Conservation (phyloP, 148 eudicot species). For the Talinum fruticosum region DNA sequence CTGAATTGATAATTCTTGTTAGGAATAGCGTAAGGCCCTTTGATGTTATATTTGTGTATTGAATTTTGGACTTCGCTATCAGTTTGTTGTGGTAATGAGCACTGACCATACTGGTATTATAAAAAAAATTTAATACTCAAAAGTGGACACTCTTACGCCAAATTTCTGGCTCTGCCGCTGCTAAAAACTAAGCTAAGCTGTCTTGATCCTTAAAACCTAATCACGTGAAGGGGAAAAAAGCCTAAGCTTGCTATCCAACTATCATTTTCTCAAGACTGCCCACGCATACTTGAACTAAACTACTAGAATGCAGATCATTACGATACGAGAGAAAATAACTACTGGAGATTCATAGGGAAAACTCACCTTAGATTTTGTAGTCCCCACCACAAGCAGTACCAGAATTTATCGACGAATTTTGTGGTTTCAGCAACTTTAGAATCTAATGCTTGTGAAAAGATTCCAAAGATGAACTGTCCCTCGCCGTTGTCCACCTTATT, state of each 20-base stretch:
- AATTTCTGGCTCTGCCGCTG: too few species aligned
- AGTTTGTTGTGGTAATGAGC: too few species aligned
- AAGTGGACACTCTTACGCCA: too few species aligned
- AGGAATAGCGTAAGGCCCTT: too few species aligned
- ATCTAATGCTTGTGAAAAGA: conserved; percentile 69
- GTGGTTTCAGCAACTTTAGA: conserved; percentile 62
- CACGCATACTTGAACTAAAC: neutral
- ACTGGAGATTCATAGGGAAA: conserved; percentile 1
- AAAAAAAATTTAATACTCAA: too few species aligned
- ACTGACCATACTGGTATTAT: too few species aligned
- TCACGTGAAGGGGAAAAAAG: too few species aligned
- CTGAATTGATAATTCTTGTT: too few species aligned
- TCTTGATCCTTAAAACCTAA: too few species aligned
- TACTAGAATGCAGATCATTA: neutral
- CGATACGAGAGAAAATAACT: neutral
- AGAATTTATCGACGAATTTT: conserved; percentile 64
- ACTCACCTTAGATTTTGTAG: conserved; percentile 86
- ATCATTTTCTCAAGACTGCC: neutral
- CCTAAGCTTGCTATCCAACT: neutral
- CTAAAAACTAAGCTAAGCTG: too few species aligned
- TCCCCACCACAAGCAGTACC: conserved; percentile 99
- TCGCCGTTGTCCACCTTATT: conserved; percentile 43
- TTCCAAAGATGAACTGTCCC: conserved; percentile 69
- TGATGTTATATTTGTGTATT: too few species aligned
- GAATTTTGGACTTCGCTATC: too few species aligned